Percentiles rank a stretch among this genome's conserved stretches.
Conservation (phyloP, 78 protist species). For the Dictyostelium brefeldianum region DNA sequence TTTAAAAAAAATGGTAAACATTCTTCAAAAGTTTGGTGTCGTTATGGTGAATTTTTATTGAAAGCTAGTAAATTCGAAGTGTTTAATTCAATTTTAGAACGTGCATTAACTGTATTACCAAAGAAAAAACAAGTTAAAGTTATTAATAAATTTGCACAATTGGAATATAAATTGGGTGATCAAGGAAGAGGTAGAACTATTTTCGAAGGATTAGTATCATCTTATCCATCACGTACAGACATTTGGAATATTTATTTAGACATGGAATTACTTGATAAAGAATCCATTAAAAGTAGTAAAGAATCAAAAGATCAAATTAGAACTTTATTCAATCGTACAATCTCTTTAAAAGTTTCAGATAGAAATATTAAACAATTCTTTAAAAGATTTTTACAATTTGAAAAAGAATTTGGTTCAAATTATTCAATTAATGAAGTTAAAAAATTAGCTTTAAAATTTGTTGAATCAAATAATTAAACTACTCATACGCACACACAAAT, state of each 20-base stretch:
- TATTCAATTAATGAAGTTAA: constrained; percentile 75
- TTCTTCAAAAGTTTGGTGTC: constrained; percentile 84
- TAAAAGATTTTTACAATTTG: constrained; percentile 89
- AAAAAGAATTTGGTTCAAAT: constrained; percentile 83
- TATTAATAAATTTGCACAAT: constrained; percentile 89
- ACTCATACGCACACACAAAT: background rate
- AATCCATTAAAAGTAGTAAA: background rate
- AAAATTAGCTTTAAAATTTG: constrained; percentile 82
- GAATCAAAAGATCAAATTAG: constrained; percentile 43
- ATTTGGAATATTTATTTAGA: constrained; percentile 97
- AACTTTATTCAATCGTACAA: constrained; percentile 89
- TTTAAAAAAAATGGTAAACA: constrained; percentile 76
- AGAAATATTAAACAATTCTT: constrained; percentile 95
- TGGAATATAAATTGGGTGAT: constrained; percentile 95
- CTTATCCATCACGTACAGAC: constrained; percentile 95
- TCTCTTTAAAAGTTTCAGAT: constrained; percentile 82
- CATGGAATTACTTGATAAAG: constrained; percentile 86
- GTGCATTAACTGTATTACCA: constrained; percentile 80
- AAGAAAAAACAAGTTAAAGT: constrained; percentile 84
- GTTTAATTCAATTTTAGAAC: constrained; percentile 45
- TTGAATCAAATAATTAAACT: constrained; percentile 62
- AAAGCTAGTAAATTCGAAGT: constrained; percentile 6
- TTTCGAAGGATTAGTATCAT: constrained; percentile 87
- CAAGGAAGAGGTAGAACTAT: constrained; percentile 92
- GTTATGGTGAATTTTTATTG: constrained; percentile 48